Conservation (phyloP, 257 asterid species). For the Lavandula angustifolia region DNA sequence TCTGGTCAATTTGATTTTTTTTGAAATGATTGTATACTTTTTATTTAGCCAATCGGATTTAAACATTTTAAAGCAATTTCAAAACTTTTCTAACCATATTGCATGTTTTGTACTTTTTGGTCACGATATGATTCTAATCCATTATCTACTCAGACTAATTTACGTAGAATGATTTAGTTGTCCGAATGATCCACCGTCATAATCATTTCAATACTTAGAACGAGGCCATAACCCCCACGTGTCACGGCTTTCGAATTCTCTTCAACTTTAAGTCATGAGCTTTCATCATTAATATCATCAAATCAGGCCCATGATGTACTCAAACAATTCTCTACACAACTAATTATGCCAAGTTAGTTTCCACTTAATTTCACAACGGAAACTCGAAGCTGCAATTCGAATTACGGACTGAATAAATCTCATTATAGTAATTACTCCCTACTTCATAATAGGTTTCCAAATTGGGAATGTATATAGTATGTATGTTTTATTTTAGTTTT, state of each 20-base stretch:
- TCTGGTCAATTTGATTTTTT: constrained; percentile 36
- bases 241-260: constrained; percentile 32
- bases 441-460: too few species aligned
- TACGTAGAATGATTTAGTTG: constrained; percentile 9
- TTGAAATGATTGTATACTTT: constrained; percentile 35
- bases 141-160: constrained; percentile 6
- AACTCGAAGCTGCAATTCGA: too few species aligned
- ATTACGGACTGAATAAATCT: too few species aligned
- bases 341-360: neutral
- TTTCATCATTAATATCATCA: constrained; percentile 28
- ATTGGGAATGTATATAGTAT: too few species aligned
- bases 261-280: constrained; percentile 28
- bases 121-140: constrained; percentile 25
- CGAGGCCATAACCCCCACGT: constrained; percentile 30
- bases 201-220: constrained; percentile 16
- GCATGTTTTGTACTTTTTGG: constrained; percentile 21
- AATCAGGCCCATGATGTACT: constrained; percentile 18
- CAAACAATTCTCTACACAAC: neutral
- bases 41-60: constrained; percentile 30
- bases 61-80: constrained; percentile 26
- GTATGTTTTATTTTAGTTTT: too few species aligned
- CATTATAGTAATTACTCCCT: too few species aligned
- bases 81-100: constrained; percentile 10
- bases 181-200: neutral
- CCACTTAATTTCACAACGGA: neutral